Evolutionary conservation across 768 basidiomycete species (phyloP).

Genomic region (Rhodotorula babjevae): DNA sequence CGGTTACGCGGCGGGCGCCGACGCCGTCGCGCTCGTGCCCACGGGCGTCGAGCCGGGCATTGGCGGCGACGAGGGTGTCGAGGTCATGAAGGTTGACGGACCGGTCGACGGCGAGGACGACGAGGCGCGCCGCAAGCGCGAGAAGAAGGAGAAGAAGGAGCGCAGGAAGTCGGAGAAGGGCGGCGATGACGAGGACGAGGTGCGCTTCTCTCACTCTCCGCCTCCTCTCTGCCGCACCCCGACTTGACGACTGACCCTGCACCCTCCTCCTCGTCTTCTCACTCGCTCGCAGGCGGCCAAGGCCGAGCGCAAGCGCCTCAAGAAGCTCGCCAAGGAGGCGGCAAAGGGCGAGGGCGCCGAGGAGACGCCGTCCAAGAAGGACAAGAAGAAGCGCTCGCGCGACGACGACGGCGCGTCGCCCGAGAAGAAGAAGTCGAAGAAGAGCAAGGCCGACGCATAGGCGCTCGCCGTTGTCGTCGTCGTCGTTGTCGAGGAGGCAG

Average conservation of each 20-base stretch:
- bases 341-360: conserved; percentile 10
- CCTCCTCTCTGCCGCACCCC: no score
- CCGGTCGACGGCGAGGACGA: not conserved
- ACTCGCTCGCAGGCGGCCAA: conserved; percentile 11
- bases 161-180: conserved; percentile 21
- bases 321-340: conserved; percentile 31
- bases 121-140: conserved; percentile 36
- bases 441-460: conserved; percentile 7
- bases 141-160: conserved; percentile 33
- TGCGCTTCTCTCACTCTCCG: not conserved
- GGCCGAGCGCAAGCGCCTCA: conserved; percentile 30
- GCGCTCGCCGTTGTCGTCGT: no score
- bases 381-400: conserved; percentile 24
- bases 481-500: no score
- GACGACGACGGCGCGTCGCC: conserved; percentile 4
- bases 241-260: not conserved
- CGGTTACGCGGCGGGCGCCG: conserved; percentile 80
- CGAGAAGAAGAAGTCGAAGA: conserved; percentile 23
- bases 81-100: conserved; percentile 18
- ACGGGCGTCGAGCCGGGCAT: conserved; percentile 63
- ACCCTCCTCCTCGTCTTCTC: no score
- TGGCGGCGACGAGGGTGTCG: conserved; percentile 26
- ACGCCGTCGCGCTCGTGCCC: conserved; percentile 64
- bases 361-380: conserved; percentile 13
- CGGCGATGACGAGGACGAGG: conserved; percentile 12